phyloP scores from a whole-genome alignment of 805 yeast genomes.

The Dipodascopsis tothii region DNA sequence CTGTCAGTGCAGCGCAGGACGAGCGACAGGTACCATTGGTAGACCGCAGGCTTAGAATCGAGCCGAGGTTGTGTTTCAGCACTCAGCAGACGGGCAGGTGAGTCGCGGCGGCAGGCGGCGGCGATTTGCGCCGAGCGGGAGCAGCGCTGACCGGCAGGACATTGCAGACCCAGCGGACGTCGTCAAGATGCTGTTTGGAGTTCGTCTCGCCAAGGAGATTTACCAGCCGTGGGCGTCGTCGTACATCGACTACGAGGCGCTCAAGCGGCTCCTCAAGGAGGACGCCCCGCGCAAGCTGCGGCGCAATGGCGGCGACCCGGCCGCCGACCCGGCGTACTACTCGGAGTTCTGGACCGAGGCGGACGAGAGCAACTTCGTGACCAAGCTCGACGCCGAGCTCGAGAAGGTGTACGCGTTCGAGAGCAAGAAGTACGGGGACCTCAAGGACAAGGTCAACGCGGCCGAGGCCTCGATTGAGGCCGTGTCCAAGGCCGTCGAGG shows the following conservation, averaged over 20 bases:
- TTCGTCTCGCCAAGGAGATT: slow-evolving; percentile 68
- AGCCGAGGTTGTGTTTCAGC: too few species aligned
- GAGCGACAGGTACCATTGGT: too few species aligned
- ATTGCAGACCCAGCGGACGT: too few species aligned
- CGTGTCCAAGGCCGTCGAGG: slow-evolving; percentile 8
- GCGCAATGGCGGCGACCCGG: slow-evolving; percentile 2
- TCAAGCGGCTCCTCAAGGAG: slow-evolving; percentile 71
- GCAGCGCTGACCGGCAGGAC: too few species aligned
- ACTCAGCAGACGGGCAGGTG: too few species aligned
- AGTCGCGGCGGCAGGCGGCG: too few species aligned
- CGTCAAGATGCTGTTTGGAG: slow-evolving; percentile 72
- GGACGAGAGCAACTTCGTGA: slow-evolving; percentile 75
- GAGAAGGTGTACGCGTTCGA: slow-evolving; percentile 92
- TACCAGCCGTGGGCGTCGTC: slow-evolving; percentile 90
- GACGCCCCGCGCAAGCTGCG: slow-evolving; percentile 1
- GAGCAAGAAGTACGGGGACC: slow-evolving; percentile 56
- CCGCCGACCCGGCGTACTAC: slow-evolving; percentile 35
- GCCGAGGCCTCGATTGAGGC: slow-evolving; percentile 50
- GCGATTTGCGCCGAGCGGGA: too few species aligned
- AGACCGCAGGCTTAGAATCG: too few species aligned
- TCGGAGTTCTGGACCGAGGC: slow-evolving; percentile 55
- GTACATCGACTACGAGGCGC: slow-evolving; percentile 84
- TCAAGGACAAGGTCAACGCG: slow-evolving; percentile 55
- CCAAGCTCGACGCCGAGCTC: slow-evolving; percentile 67
- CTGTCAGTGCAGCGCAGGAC: too few species aligned